phyloP scores from a whole-genome alignment of 352 stramenopile genomes.

The Plasmopara muralis region DNA sequence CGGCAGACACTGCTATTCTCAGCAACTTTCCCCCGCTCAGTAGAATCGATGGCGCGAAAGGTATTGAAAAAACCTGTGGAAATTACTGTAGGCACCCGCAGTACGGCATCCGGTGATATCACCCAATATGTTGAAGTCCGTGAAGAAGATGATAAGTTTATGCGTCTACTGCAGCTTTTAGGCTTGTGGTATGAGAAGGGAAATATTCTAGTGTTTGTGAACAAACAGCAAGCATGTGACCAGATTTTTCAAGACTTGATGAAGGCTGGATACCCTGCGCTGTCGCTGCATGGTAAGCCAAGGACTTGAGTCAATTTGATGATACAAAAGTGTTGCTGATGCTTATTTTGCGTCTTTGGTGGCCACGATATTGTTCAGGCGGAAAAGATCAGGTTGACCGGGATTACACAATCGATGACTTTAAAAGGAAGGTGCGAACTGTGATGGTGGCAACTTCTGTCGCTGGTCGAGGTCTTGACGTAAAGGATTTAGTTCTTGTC shows the following conservation, averaged over 20 bases:
- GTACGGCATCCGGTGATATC: constrained; percentile 95
- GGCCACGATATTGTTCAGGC: constrained; percentile 29
- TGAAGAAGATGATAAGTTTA: constrained; percentile 99
- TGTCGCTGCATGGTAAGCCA: constrained; percentile 92
- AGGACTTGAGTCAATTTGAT: no score
- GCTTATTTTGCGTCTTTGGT: constrained; percentile 6
- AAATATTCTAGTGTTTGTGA: constrained; percentile 99
- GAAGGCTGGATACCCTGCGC: constrained; percentile 91
- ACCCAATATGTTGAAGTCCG: constrained; percentile 98
- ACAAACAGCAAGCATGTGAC: constrained; percentile 97
- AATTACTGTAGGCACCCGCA: constrained; percentile 94
- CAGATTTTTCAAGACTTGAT: constrained; percentile 96
- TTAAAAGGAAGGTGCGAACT: constrained; percentile 93
- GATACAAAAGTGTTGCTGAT: constrained; percentile 1
- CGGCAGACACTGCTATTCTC: constrained; percentile 96
- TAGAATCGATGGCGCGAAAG: constrained; percentile 86
- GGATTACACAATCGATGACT: constrained; percentile 98
- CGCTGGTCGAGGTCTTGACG: constrained; percentile 96
- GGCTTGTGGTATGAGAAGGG: constrained; percentile 95
- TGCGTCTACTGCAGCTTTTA: constrained; percentile 95
- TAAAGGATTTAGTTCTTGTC: constrained; percentile 96
- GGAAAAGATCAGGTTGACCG: constrained; percentile 99
- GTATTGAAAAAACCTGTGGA: constrained; percentile 94
- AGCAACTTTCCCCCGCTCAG: constrained; percentile 94
- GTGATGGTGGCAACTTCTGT: constrained; percentile 95